Base-by-base conservation (phyloP, 208 protist genomes). In the Novymonas esmeraldas region DNA sequence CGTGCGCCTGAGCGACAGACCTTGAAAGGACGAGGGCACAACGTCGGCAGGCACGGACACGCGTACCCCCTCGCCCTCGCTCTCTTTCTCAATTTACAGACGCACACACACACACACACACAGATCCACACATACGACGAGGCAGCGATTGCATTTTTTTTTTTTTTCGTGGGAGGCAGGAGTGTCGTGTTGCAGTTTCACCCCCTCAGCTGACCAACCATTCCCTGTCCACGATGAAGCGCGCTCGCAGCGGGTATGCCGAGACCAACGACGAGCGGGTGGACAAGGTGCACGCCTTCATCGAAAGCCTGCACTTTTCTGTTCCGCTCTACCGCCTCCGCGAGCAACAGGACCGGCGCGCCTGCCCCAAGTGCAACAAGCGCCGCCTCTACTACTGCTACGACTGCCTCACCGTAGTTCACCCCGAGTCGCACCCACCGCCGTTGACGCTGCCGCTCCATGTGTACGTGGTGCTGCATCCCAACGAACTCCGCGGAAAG, bases 391-490 rank as follows among this genome's bases (percentile, higher is more conserved):
- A 77, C 71, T 96, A 95, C 69, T 96, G 92, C 78, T 96, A 96
- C 70, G 89, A 96, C 74, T 96, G 92, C 71, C 76, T 94, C 45
- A 91, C 78, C 14, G 82, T 91, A 18, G 81, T 85, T 9, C 84
- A 93, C 69, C 92, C 92, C n/a, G 86, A 94, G 67, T 81, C 67
- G 28, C 89, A 96, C 62, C 92, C 92, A 10, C 74, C 85, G 2
- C 80, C 86, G 41, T 75, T 97, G 5, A 41, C 65, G 22, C 76
- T 97, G 16, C 91, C 92, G 13, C 44, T 96, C 1, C 85, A 93
- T 58, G 87, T 97, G 16, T 87, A 95, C 50, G 90, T 93, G 39
- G 78, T 98, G 22, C 79, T 97, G 22, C 94, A 98, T 69, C 87
- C 88, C 4, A 77, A 81, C 6, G 95, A 98, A 62, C 64, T 95